Base-by-base conservation (phyloP, 768 basidiomycete species). In the Podaxis pistillaris region DNA sequence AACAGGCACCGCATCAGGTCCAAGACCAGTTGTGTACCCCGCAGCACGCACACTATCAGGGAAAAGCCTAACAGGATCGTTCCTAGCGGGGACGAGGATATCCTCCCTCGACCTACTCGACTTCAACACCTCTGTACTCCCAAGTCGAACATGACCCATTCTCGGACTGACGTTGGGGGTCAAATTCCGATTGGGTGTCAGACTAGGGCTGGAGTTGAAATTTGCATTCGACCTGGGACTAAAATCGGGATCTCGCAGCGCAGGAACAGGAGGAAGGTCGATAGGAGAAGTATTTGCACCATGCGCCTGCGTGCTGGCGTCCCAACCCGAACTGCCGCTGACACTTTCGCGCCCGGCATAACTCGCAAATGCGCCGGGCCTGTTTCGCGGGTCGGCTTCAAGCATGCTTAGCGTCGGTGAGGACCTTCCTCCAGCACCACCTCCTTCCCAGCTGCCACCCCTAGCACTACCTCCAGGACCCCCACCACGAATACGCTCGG, bases 21-120 rank as follows among this genome's bases (percentile, higher is more conserved):
- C n/a, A 30, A 59, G 51, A 15, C 63, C 59, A 51, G 51, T 56
- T 22, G 47, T 61, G 33, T 76, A 74, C 9, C 75, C 77, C 4
- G 74, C 76, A 2, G 71, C 73, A 30, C 77, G 74, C 28, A 76
- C 76, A 12, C 77, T 65, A 1, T 70, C 70, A 3, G 79, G 80
- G 65, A 78, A 75, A 36, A 75, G 59, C 70, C 72, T 70, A 15
- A 72, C 64, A 28, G 72, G 69, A 56, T 75, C 73, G 6, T 69
- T 64, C 8, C 65, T 69, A 17, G 57, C 38, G 15, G 66, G 64
- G 15, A 62, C 47, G 15, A 66, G 44, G 12, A 69, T 11, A 47
- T 66, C 70, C 44, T 76, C 76, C 17, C 63, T 54, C 1, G 74
- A 76, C 1, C 69, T 33, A 28, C 55, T 69, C n/a, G 66, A 54